Conservation (phyloP, 1,139 yeast species). For the Casaregolazyma suthepensis region DNA sequence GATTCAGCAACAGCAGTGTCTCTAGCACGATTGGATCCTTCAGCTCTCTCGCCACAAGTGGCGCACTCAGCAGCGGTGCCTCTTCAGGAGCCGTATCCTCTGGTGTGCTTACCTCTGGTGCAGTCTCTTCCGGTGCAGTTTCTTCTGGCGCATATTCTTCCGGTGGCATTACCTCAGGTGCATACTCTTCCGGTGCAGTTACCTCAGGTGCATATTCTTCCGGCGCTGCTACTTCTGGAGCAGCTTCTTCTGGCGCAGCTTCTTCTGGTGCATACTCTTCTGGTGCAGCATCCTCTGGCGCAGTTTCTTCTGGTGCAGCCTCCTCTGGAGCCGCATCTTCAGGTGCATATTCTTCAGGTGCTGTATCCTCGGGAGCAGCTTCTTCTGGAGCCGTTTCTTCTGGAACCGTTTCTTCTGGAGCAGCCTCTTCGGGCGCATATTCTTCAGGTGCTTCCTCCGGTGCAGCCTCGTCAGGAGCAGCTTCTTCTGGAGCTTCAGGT, state of each 20-base stretch:
- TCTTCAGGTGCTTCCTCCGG: not conserved
- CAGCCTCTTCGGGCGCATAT: not conserved
- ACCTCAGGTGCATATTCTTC: not conserved
- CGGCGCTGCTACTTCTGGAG: not conserved
- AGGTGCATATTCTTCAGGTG: not conserved
- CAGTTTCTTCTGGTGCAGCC: not conserved
- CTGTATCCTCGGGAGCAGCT: not conserved
- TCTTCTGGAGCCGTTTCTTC: not conserved
- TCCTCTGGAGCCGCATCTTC: not conserved
- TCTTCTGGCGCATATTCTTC: not conserved
- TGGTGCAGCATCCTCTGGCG: constrained; percentile 3
- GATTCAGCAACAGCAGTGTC: not conserved
- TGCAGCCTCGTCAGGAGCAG: not conserved
- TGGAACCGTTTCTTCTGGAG: not conserved
- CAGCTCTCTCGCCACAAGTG: not conserved
- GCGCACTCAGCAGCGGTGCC: not conserved
- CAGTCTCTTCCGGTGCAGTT: not conserved
- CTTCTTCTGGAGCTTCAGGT: not conserved
- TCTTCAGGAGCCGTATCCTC: not conserved
- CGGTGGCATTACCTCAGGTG: not conserved
- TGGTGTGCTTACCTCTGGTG: not conserved
- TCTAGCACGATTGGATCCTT: not conserved
- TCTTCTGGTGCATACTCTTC: not conserved
- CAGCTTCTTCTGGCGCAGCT: not conserved
- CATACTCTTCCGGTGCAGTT: not conserved